A percentile compares a stretch with the other conserved stretches of the same genome.
Evolutionary conservation across 352 stramenopile species (phyloP).

Genomic region (Elongisporangium undulatum): DNA sequence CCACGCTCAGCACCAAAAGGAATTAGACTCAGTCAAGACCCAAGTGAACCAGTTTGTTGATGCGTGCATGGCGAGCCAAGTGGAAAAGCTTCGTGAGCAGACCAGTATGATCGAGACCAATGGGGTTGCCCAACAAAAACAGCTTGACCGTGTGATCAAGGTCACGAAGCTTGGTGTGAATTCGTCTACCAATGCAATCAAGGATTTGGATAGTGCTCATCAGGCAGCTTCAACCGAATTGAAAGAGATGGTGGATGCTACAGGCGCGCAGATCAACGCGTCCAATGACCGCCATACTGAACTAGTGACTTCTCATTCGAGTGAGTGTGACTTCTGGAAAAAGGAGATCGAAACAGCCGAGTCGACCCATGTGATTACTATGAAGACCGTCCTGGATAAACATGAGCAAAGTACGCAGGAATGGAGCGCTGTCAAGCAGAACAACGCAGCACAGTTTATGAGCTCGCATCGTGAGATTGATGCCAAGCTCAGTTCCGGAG

Average conservation of each 20-base stretch:
- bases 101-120: constrained; percentile 37
- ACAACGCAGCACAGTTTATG: constrained; percentile 25
- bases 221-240: constrained; percentile 18
- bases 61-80: constrained; percentile 32
- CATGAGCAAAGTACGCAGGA: constrained; percentile 15
- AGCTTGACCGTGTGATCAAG: constrained; percentile 28
- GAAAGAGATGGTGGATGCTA: constrained; percentile 18
- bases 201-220: constrained; percentile 24
- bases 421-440: constrained; percentile 10
- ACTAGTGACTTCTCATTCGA: constrained; percentile 19
- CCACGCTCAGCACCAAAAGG: constrained; percentile 30
- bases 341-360: constrained; percentile 7
- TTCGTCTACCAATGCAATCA: constrained; percentile 24
- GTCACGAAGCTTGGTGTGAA: constrained; percentile 34
- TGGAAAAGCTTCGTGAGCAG: constrained; percentile 36
- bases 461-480: constrained; percentile 22
- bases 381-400: constrained; percentile 11
- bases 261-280: constrained; percentile 17
- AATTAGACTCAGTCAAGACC: constrained; percentile 38
- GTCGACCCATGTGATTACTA: constrained; percentile 9
- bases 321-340: constrained; percentile 14
- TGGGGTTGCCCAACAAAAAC: constrained; percentile 23
- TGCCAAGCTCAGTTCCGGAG: constrained; percentile 17
- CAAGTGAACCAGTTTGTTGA: constrained; percentile 41
- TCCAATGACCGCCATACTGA: constrained; percentile 13